Evolutionary conservation across 1,284 basidiomycete genomes (phyloP).

Genomic region (Sanguinoderma infundibulare): DNA sequence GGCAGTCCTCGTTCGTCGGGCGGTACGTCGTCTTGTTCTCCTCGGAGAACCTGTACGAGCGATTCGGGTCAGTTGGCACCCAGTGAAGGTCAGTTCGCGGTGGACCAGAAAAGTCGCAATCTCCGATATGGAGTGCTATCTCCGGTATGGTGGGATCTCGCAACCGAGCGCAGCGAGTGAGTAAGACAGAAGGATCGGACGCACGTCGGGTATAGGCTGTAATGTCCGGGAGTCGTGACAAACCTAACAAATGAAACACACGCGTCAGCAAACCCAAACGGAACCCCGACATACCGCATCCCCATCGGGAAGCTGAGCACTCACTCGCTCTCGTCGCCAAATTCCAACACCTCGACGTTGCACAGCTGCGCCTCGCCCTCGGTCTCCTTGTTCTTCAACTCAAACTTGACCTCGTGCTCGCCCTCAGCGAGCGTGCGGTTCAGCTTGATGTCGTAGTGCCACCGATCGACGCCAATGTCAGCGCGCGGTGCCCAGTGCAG

Average conservation of each 20-base stretch:
- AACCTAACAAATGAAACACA: constrained; percentile 52
- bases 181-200: constrained; percentile 20
- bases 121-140: not conserved
- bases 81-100: not conserved
- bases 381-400: constrained; percentile 52
- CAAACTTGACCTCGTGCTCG: constrained; percentile 61
- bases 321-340: constrained; percentile 67
- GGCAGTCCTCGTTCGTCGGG: constrained; percentile 83
- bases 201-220: constrained; percentile 79
- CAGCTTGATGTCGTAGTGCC: constrained; percentile 69
- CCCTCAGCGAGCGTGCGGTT: constrained; percentile 48
- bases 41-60: constrained; percentile 53
- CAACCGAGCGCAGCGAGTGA: too few species aligned
- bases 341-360: constrained; percentile 79
- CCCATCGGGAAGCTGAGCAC: constrained; percentile 27
- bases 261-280: not conserved
- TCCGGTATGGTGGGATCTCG: not conserved
- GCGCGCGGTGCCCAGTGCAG: constrained; percentile 60
- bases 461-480: constrained; percentile 68
- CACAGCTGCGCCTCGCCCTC: constrained; percentile 73
- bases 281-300: not conserved
- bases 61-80: not conserved
- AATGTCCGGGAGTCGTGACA: constrained; percentile 57
- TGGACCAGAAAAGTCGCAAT: not conserved
- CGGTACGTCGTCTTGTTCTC: constrained; percentile 68